Base-by-base conservation (phyloP, 1,284 basidiomycete genomes). In the Abortiporus biennis region DNA sequence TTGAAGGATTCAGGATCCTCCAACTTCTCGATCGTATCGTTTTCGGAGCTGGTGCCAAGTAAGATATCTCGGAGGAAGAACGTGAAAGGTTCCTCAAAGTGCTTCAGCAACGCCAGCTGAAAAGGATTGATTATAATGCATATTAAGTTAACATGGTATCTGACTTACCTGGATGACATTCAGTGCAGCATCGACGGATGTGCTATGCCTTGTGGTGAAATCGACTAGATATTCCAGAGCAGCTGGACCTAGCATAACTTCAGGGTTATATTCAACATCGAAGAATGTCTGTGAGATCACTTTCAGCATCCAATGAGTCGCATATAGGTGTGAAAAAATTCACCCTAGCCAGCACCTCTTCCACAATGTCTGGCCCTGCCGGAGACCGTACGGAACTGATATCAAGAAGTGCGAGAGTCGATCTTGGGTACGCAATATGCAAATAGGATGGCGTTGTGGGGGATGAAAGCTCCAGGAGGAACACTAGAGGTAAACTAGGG, bases 101-200 rank as follows among this genome's bases (percentile, higher is more conserved):
- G 85, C 45, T 81, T 81, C 55, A 87, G 59, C 50, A 82, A 65
- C 0, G 68, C 65, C 3, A 87, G 61, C 81, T 86, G 33, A 20
- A 35, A 38, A 19, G 31, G 12, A 40, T 20, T 22, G 11, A 4
- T 36, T 20, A n/a, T 25, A 13, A 33, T 15, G 3, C 4, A 19
- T 5, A 42, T 34, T 6, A 20, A 6, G 6, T 8, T 19, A 9
- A n/a, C 8, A 37, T 15, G 4, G 8, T 13, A 9, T 19, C 21
- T 2, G 25, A 42, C 56, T 44, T 41, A 81, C 83, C 63, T 86
- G 82, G 4, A 88, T 55, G 37, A 78, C 67, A 9, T 73, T 77
- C 5, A 77, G 48, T 2, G 78, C 46, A 2, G 66, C 64, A 48
- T 85, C 80, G 1, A 80, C 53, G 1, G 80, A 82, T 1, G 70